Conservation (phyloP, 805 yeast genomes). For the Jamesozyma gamospora region DNA sequence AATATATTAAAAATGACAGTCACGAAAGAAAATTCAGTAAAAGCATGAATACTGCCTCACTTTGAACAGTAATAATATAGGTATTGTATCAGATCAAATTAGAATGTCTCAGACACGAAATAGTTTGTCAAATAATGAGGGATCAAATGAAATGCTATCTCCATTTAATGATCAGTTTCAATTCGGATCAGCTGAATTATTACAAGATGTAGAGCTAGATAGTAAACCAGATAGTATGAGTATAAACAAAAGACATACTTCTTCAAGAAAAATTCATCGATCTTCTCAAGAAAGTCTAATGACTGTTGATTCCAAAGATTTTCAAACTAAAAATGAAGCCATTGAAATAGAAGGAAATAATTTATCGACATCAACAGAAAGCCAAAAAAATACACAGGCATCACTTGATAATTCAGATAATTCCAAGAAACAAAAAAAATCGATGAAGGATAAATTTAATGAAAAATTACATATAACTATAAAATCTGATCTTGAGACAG, state of each 20-base stretch:
- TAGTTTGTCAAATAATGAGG: neutral
- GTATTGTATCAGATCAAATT: too few species aligned
- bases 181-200: constrained; percentile 10
- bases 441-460: too few species aligned
- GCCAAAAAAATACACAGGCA: too few species aligned
- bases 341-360: constrained; percentile 12
- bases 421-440: too few species aligned
- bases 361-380: too few species aligned
- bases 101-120: neutral
- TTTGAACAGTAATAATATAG: too few species aligned
- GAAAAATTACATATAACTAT: too few species aligned
- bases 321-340: constrained; percentile 44
- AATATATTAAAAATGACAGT: too few species aligned
- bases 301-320: too few species aligned
- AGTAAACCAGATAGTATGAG: neutral
- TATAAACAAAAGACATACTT: neutral
- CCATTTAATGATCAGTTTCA: constrained; percentile 26
- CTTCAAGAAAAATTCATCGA: constrained; percentile 3
- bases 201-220: constrained; percentile 8
- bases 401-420: too few species aligned
- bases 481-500: constrained; percentile 14
- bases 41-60: too few species aligned
- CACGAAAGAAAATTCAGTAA: too few species aligned
- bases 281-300: constrained; percentile 17
- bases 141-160: constrained; percentile 13